A percentile compares a stretch with the other conserved stretches of the same genome.
These are phyloP conservation scores for Mycena maculata DNA, from an alignment of 768 basidiomycete genomes.

Conservation along the genomic window DNA sequence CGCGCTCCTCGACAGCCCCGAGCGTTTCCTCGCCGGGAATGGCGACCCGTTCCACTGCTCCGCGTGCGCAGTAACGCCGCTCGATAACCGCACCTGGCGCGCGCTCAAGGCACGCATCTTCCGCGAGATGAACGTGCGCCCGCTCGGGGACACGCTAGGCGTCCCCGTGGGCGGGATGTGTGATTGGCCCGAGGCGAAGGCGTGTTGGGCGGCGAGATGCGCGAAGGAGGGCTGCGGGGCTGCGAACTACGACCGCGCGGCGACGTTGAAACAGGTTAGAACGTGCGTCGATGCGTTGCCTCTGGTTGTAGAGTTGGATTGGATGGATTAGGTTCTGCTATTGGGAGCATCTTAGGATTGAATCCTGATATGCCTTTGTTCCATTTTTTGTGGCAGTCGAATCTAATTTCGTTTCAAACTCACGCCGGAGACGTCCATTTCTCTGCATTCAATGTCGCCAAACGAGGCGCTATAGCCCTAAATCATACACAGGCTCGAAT, in stretches of 20 bases:
- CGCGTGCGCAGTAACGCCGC: conserved; percentile 61
- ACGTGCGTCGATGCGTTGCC: conserved; percentile 68
- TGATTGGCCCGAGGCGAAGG: conserved; percentile 68
- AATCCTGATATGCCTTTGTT: neutral
- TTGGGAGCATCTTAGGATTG: neutral
- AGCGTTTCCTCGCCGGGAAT: conserved; percentile 67
- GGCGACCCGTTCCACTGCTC: conserved; percentile 60
- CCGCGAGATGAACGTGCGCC: conserved; percentile 68
- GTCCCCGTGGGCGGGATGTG: conserved; percentile 54
- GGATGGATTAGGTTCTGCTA: neutral
- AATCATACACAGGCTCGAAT: too few relatives aligned
- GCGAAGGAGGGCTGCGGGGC: conserved; percentile 60
- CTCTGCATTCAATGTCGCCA: too few relatives aligned
- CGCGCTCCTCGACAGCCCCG: conserved; percentile 59
- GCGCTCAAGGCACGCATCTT: conserved; percentile 60
- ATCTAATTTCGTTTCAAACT: too few relatives aligned
- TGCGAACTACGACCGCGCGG: conserved; percentile 68
- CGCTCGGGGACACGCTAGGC: conserved; percentile 67
- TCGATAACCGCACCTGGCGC: conserved; percentile 67
- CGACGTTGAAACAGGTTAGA: conserved; percentile 68
- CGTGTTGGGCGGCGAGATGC: conserved; percentile 74
- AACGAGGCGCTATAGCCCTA: too few relatives aligned
- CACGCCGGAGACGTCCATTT: too few relatives aligned
- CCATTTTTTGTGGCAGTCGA: too few relatives aligned
- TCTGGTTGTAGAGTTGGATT: conserved; percentile 44